These are phyloP conservation scores for Kwoniella shivajii DNA, from an alignment of 1,284 basidiomycete species.

Conservation along the genomic window DNA sequence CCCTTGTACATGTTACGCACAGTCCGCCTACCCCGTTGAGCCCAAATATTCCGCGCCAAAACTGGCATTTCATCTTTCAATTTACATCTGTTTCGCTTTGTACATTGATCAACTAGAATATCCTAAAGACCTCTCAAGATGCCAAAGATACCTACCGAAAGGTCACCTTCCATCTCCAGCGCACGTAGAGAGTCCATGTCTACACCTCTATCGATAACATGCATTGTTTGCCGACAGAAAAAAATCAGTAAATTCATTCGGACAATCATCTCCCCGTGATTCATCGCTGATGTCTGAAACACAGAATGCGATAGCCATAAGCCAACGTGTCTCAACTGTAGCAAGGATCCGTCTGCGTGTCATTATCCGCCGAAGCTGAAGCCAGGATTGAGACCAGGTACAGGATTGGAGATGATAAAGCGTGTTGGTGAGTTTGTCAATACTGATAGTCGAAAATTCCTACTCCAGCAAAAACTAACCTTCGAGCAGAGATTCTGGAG, in stretches of 20 bases:
- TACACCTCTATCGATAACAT: slow-evolving; percentile 22
- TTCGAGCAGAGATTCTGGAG: slow-evolving; percentile 40
- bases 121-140: not conserved
- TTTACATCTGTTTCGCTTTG: too few relatives aligned
- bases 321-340: slow-evolving; percentile 41
- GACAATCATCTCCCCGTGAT: slow-evolving; percentile 3
- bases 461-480: too few relatives aligned
- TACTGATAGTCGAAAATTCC: not conserved
- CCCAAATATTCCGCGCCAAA: too few relatives aligned
- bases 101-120: not conserved
- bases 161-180: slow-evolving; percentile 5
- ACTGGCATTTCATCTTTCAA: too few relatives aligned
- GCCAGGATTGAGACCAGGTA: slow-evolving; percentile 52
- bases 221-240: slow-evolving; percentile 34
- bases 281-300: not conserved
- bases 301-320: slow-evolving; percentile 43
- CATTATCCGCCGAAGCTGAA: slow-evolving; percentile 51
- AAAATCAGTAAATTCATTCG: slow-evolving; percentile 36
- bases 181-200: not conserved
- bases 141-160: slow-evolving; percentile 13
- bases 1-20: too few relatives aligned
- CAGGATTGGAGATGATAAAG: slow-evolving; percentile 49
- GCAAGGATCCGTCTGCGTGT: slow-evolving; percentile 44
- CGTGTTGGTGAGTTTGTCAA: slow-evolving; percentile 40
- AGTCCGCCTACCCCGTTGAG: too few relatives aligned